Base-by-base conservation (phyloP, 495 filamentous ascomycete genomes). In the Trichoderma gamsii region DNA sequence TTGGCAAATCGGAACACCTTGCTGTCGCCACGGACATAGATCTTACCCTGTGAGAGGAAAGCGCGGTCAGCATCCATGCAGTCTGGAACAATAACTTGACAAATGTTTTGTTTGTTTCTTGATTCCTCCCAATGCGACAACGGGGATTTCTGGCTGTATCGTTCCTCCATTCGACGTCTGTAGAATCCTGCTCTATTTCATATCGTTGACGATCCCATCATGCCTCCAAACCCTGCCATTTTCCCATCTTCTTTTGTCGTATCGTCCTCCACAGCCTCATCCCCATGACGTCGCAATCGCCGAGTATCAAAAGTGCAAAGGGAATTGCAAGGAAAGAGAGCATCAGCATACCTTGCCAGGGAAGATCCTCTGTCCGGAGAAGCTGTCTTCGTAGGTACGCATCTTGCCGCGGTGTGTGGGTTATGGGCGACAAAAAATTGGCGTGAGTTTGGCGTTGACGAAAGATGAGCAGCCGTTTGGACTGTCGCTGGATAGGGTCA, bases 1-100 rank as follows among this genome's bases (percentile, higher is more conserved):
- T 96, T 98, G 83, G 96, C 92, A 90, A 99, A 99, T 77, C 95
- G 92, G 88, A 99, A 99, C 87, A 98, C 88, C 87, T 97, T 99
- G 92, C 92, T 97, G 87, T 99, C 95, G 78, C 93, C 92, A 83
- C 95, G 92, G 86, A 99, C 84, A 85, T 92, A 99, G 83, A 99
- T 89, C 85, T 98, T 98, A 84, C 93, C 93, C 93, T 97, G 68
- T 73, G 44, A 49, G 46, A 11, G 23, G 41, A 44, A 52, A 44
- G 13, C 5, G 25, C 5, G 23, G 65, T 67, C 38, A 67, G 46
- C 29, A 64, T 41, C 63, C 66, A 67, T 71, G 67, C 67, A 51
- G 43, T 1, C 23, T 63, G 32, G 4, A 29, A 43, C 16, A 18
- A 21, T 29, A 44, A 61, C 61, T 63, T 68, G 35, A 23, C 66